These are phyloP conservation scores for Marasmius oreades DNA, from an alignment of 1,284 basidiomycete genomes.

Conservation along the genomic window DNA sequence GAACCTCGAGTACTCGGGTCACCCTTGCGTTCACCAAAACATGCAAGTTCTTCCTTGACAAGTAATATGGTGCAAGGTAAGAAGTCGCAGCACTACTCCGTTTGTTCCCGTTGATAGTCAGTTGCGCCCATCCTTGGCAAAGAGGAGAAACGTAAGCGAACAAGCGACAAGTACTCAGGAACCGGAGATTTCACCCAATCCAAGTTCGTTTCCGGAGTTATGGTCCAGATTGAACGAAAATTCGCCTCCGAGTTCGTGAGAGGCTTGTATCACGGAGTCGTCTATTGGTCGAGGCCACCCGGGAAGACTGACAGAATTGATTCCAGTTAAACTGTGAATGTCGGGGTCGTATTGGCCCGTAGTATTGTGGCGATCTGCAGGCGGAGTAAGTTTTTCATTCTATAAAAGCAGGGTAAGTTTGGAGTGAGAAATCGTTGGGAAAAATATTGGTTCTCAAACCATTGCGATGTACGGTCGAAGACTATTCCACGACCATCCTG, in stretches of 20 bases:
- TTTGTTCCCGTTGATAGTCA: constrained; percentile 17
- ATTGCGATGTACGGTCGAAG: constrained; percentile 21
- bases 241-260: constrained; percentile 2
- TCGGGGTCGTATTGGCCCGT: constrained; percentile 23
- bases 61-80: constrained; percentile 16
- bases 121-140: constrained; percentile 21
- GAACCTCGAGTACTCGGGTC: constrained; percentile 12
- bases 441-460: constrained; percentile 9
- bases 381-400: constrained; percentile 20
- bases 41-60: constrained; percentile 18
- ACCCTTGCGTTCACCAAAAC: constrained; percentile 21
- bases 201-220: constrained; percentile 11
- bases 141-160: background rate
- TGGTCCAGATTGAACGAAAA: constrained; percentile 12
- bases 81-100: constrained; percentile 22
- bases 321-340: constrained; percentile 23
- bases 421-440: background rate
- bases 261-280: background rate
- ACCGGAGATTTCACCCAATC: constrained; percentile 7
- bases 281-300: constrained; percentile 4
- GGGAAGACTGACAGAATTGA: constrained; percentile 23
- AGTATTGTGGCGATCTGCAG: constrained; percentile 20
- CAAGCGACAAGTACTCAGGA: background rate
- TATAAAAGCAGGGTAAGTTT: background rate
- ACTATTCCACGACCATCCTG: constrained; percentile 22